A percentile compares a stretch with the other conserved stretches of the same genome.
Conservation (phyloP, 805 yeast genomes). For the Yarrowia keelungensis region DNA sequence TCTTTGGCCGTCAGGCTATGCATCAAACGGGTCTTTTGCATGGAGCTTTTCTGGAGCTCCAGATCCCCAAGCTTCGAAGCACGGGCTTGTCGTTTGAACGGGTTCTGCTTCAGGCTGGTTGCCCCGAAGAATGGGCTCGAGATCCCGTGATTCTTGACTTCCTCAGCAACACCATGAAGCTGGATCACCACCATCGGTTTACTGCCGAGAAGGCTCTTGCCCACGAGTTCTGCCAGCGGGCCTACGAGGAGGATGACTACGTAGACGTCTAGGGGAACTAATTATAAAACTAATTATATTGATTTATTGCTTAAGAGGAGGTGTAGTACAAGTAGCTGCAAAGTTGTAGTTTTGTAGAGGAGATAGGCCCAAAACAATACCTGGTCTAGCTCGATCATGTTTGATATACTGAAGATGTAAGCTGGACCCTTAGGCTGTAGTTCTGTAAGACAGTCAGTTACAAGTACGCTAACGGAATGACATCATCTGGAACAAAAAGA, state of each 20-base stretch:
- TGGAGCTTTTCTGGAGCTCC: conserved; percentile 84
- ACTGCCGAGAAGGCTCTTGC: conserved; percentile 22
- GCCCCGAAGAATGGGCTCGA: conserved; percentile 30
- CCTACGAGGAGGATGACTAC: conserved; percentile 32
- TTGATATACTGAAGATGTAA: too few relatives aligned
- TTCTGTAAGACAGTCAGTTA: too few relatives aligned
- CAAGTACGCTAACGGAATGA: too few relatives aligned
- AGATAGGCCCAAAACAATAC: too few relatives aligned
- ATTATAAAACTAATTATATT: too few relatives aligned
- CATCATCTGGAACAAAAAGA: too few relatives aligned
- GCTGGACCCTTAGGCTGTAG: too few relatives aligned
- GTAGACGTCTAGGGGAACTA: conserved; percentile 14
- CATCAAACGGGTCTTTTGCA: conserved; percentile 81
- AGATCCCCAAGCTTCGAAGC: conserved; percentile 59
- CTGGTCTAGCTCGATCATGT: too few relatives aligned
- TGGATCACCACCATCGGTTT: conserved; percentile 19
- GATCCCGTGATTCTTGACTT: conserved; percentile 32
- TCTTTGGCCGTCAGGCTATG: conserved; percentile 79
- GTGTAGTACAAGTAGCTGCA: neutral
- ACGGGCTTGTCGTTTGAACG: conserved; percentile 53
- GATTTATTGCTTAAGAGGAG: too few relatives aligned
- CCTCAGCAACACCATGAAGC: conserved; percentile 21
- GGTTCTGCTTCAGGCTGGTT: conserved; percentile 37
- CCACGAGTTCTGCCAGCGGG: conserved; percentile 27
- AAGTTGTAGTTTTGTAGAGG: too few relatives aligned